Conservation (phyloP, 139 green algal genomes). For the Tetratostichococcus sp. region DNA sequence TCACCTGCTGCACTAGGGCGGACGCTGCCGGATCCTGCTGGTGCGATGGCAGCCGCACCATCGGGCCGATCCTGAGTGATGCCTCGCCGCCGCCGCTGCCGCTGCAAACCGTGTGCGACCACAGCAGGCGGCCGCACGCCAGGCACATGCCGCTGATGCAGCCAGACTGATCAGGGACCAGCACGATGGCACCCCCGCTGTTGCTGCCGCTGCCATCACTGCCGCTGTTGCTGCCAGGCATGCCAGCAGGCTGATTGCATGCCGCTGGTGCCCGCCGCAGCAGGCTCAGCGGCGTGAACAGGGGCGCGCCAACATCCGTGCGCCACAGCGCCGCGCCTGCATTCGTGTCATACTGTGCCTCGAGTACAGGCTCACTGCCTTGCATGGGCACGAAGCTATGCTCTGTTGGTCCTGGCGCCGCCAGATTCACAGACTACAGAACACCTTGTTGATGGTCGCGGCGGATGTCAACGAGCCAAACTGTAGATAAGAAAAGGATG, state of each 20-base stretch:
- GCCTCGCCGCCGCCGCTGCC: background rate
- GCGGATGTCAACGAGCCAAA: too few relatives aligned
- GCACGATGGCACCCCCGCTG: background rate
- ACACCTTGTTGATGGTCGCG: too few relatives aligned
- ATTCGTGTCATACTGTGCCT: too few relatives aligned
- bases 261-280: background rate
- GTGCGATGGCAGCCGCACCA: too few relatives aligned
- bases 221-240: too few relatives aligned
- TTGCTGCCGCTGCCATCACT: background rate
- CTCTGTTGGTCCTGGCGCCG: too few relatives aligned
- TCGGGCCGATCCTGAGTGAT: background rate
- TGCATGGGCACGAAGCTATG: too few relatives aligned
- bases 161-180: background rate
- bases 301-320: background rate
- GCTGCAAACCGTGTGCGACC: background rate
- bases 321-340: slow-evolving; percentile 1
- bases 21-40: too few relatives aligned
- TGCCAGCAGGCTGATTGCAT: too few relatives aligned
- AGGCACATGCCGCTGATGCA: background rate
- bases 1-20: too few relatives aligned
- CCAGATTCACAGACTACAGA: too few relatives aligned
- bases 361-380: too few relatives aligned
- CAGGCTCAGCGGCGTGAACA: background rate
- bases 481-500: background rate
- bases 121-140: slow-evolving; percentile 4